Percentiles rank a stretch among this genome's conserved stretches.
Conservation (phyloP, 805 yeast genomes). For the Candida oleophila region DNA sequence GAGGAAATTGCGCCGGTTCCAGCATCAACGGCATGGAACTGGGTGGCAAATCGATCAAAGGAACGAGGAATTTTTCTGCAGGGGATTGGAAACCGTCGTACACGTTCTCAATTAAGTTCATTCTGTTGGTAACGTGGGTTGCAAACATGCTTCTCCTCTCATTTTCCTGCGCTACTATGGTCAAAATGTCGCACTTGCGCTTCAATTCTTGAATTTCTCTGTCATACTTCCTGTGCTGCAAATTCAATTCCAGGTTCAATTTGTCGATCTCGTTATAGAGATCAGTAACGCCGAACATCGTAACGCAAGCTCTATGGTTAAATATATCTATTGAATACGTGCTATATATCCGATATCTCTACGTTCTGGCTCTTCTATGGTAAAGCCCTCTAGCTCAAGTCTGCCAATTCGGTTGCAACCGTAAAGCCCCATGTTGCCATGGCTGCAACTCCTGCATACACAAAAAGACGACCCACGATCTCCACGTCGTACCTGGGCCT, state of each 20-base stretch:
- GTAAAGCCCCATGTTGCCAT: constrained; percentile 49
- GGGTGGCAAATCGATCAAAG: no score
- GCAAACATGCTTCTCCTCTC: background rate
- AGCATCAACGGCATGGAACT: no score
- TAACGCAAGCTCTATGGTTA: background rate
- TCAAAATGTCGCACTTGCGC: background rate
- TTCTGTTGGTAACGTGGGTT: background rate
- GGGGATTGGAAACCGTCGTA: no score
- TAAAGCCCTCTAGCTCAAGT: constrained; percentile 5
- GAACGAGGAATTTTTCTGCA: no score
- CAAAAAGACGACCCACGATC: constrained; percentile 70
- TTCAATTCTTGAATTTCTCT: background rate
- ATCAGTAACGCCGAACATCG: background rate
- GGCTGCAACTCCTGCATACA: constrained; percentile 78
- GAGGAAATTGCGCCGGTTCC: no score
- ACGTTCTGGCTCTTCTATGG: background rate
- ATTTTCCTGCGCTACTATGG: background rate
- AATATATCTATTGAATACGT: background rate
- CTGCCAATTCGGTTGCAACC: constrained; percentile 17
- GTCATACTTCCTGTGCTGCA: background rate
- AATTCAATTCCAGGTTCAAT: background rate
- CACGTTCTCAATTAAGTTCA: no score
- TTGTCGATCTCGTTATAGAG: background rate
- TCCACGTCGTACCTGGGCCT: constrained; percentile 70
- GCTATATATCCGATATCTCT: background rate